Base-by-base conservation (phyloP, 805 yeast genomes). In the Candida maltosa region DNA sequence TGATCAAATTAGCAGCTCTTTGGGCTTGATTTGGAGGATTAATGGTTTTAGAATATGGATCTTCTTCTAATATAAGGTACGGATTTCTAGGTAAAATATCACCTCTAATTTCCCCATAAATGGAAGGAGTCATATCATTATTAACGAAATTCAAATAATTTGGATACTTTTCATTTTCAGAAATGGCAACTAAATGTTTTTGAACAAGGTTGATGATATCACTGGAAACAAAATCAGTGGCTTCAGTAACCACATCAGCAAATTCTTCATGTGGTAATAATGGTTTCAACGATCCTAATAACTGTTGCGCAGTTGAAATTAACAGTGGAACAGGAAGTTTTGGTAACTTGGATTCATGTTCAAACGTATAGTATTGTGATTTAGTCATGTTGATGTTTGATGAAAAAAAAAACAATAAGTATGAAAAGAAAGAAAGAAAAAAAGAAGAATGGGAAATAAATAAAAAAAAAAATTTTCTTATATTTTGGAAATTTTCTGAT, bases 41-140 rank as follows among this genome's bases (percentile, higher is more conserved):
- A 37, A 67, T 52, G 12, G 72, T 65, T 48, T 59, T 59, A 12
- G 76, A 69, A 42, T 77, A 68, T 1, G 91, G 89, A 44, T 84
- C 94, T 50, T 83, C 83, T 44, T 83, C 87, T 12, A 84, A 56
- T 8, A 84, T 74, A 44, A 84, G 68, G 48, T 81, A 83, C 1
- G 94, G 94, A 52, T 83, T 84, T 41, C 91, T 65, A 4, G 94
- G 94, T 28, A 84, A 60, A 1, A 80, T 75, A 43, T 79, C 83
- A 15, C 84, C 83, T 32, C 79, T 65, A 19, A 78, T 60, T 37
- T 77, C 83, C 12, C 83, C 82, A 47, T 78, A 78, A 23, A 76
- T 73, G 9, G 78, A 78, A 0, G 84, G 76, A 23, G 78, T 70
- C 6, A 60, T 51, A 23, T 63, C 71, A 30, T 65, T 65, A 39